Conservation (phyloP, 2,329 filamentous ascomycete species). For the Aspergillus spinulosporus region DNA sequence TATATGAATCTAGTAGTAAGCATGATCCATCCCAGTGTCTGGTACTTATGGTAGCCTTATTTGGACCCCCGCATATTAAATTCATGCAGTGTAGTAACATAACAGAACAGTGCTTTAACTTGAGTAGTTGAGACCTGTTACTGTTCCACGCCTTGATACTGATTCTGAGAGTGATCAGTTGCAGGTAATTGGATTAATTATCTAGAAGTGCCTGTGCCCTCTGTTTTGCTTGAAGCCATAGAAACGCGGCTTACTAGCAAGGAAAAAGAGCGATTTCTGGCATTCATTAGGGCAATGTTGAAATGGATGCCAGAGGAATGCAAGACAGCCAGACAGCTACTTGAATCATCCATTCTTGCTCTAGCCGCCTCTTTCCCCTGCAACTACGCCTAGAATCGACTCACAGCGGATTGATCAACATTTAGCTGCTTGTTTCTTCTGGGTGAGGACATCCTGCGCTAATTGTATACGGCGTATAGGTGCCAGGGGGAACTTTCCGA, state of each 20-base stretch:
- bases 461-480: no score
- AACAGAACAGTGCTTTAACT: no score
- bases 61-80: neutral
- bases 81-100: no score
- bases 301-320: constrained; percentile 43
- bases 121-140: no score
- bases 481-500: no score
- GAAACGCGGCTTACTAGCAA: constrained; percentile 25
- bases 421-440: no score
- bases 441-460: no score
- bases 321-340: constrained; percentile 37
- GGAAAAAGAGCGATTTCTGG: constrained; percentile 37
- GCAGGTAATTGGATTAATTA: constrained; percentile 27
- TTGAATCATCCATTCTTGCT: constrained; percentile 24
- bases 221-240: constrained; percentile 21
- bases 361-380: neutral
- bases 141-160: neutral
- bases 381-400: no score
- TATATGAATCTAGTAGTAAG: no score
- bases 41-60: constrained; percentile 28
- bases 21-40: constrained; percentile 21
- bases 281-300: constrained; percentile 41
- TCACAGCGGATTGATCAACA: no score
- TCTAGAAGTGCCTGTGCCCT: constrained; percentile 23
- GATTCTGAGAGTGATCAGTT: constrained; percentile 12